Conservation (phyloP, 1,284 basidiomycete species). For the Pseudozyma flocculosa region DNA sequence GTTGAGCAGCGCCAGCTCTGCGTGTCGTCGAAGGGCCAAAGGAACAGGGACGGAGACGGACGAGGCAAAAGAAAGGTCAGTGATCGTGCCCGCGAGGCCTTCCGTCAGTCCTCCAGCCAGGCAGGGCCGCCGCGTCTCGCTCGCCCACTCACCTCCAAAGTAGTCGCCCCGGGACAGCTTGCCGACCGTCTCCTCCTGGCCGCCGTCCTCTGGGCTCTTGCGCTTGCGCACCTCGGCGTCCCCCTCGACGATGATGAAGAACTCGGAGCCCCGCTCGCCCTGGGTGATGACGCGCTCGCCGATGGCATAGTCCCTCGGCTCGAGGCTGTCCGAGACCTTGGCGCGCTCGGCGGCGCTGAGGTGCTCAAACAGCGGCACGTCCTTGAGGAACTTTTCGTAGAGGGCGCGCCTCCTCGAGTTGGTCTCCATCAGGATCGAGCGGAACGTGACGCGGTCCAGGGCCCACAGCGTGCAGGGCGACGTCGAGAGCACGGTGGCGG, state of each 20-base stretch:
- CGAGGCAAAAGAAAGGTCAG: no score
- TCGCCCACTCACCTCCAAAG: constrained; percentile 80
- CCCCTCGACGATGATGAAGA: constrained; percentile 95
- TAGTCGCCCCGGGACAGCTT: constrained; percentile 86
- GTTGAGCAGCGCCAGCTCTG: constrained; percentile 80
- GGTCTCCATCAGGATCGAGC: constrained; percentile 75
- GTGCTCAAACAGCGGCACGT: constrained; percentile 83
- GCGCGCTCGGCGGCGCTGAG: constrained; percentile 84
- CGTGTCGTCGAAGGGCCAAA: constrained; percentile 7
- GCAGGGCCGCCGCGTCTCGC: no score
- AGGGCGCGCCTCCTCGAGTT: constrained; percentile 74
- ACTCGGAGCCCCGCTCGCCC: constrained; percentile 92
- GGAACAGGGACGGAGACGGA: no score
- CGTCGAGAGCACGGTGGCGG: constrained; percentile 86
- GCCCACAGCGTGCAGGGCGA: constrained; percentile 85
- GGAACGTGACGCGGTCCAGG: constrained; percentile 94
- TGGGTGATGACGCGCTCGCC: constrained; percentile 85
- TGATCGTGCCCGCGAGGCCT: no score
- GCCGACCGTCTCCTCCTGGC: constrained; percentile 64
- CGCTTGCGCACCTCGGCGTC: constrained; percentile 82
- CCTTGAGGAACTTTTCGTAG: constrained; percentile 91
- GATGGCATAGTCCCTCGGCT: constrained; percentile 76
- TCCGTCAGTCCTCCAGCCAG: no score
- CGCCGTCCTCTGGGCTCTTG: constrained; percentile 62
- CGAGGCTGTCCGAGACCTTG: constrained; percentile 94